Conservation (phyloP, 805 yeast species). For the Spathaspora arborariae region DNA sequence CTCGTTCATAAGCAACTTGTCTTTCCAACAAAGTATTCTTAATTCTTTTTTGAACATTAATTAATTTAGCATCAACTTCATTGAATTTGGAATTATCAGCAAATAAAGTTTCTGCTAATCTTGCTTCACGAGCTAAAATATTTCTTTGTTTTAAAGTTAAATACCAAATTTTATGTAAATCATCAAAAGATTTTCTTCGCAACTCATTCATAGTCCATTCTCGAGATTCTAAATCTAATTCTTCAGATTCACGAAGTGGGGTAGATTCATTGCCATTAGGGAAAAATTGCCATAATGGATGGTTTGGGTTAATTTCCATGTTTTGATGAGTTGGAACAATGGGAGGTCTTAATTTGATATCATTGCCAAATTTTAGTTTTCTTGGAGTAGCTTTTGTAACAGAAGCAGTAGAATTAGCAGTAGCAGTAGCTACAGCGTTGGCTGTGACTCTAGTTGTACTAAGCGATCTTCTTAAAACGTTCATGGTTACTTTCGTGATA, state of each 20-base stretch:
- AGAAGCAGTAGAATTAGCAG: neutral
- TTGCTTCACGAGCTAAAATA: slow-evolving; percentile 68
- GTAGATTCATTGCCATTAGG: slow-evolving; percentile 46
- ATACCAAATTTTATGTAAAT: slow-evolving; percentile 90
- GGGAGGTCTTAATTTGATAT: slow-evolving; percentile 69
- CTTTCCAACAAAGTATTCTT: slow-evolving; percentile 87
- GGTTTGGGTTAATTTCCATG: slow-evolving; percentile 72
- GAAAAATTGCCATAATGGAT: slow-evolving; percentile 95
- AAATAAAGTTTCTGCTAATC: slow-evolving; percentile 42
- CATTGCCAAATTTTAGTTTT: slow-evolving; percentile 13
- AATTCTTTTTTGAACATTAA: slow-evolving; percentile 48
- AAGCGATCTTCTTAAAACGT: slow-evolving; percentile 9
- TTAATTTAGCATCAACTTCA: slow-evolving; percentile 37
- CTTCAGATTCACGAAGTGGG: slow-evolving; percentile 53
- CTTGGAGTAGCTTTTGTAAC: slow-evolving; percentile 10
- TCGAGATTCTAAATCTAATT: slow-evolving; percentile 53
- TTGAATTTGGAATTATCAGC: slow-evolving; percentile 10
- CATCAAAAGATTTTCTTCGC: slow-evolving; percentile 87
- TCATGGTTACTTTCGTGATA: neutral
- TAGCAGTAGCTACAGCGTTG: neutral
- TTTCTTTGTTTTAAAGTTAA: slow-evolving; percentile 81
- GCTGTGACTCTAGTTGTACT: slow-evolving; percentile 25
- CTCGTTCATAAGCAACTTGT: slow-evolving; percentile 63
- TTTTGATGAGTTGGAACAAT: slow-evolving; percentile 78
- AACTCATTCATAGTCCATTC: slow-evolving; percentile 87